Conservation (phyloP, 345 rosid species). For the Arabidopsis thaliana region DNA sequence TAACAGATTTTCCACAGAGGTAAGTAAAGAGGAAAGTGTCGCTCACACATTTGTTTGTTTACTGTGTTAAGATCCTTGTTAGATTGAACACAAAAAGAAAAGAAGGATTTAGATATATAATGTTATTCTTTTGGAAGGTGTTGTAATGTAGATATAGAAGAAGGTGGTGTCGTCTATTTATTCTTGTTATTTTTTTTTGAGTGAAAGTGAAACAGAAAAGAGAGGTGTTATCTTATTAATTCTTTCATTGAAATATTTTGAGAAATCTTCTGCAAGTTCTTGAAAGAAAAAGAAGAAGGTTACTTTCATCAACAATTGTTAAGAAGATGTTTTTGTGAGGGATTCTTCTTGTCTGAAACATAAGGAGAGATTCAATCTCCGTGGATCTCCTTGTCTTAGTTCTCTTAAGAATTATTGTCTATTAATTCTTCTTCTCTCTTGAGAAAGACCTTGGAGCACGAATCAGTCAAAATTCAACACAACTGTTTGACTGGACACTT, state of each 20-base stretch:
- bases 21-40: slow-evolving; percentile 31
- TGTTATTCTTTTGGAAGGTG: slow-evolving; percentile 29
- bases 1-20: slow-evolving; percentile 32
- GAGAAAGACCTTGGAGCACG: slow-evolving; percentile 13
- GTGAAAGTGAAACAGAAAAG: slow-evolving; percentile 16
- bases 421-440: background rate
- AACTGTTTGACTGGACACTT: slow-evolving; percentile 32
- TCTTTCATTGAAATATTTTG: slow-evolving; percentile 24
- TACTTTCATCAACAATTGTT: background rate
- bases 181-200: slow-evolving; percentile 4
- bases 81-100: slow-evolving; percentile 8
- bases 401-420: background rate
- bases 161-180: slow-evolving; percentile 1
- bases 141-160: slow-evolving; percentile 40
- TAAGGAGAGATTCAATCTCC: slow-evolving; percentile 2
- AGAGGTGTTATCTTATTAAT: slow-evolving; percentile 24
- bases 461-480: slow-evolving; percentile 30
- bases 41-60: slow-evolving; percentile 28
- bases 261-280: background rate
- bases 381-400: background rate
- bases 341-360: background rate
- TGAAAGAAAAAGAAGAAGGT: too few relatives aligned
- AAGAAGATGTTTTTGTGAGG: background rate
- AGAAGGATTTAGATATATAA: slow-evolving; percentile 24
- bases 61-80: slow-evolving; percentile 8